phyloP scores from a whole-genome alignment of 768 basidiomycete species.

The Naematelia encephala region DNA sequence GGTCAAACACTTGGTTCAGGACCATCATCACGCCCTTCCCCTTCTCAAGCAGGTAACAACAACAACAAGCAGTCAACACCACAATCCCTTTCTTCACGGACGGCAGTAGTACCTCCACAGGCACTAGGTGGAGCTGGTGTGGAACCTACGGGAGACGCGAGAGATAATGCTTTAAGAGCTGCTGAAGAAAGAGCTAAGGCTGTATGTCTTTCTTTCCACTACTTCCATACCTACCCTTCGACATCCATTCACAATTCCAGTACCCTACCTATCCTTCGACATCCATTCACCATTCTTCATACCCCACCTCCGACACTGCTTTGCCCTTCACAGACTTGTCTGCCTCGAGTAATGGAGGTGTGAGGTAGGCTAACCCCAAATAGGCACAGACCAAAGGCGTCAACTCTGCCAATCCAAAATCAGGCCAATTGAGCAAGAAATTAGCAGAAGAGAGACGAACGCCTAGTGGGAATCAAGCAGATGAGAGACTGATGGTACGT shows the following conservation, averaged over 20 bases:
- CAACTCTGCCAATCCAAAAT: constrained; percentile 37
- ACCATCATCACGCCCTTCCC: constrained; percentile 19
- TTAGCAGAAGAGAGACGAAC: constrained; percentile 40
- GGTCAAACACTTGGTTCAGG: constrained; percentile 46
- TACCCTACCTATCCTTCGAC: no score
- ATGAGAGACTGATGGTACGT: constrained; percentile 46
- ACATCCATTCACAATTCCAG: constrained; percentile 1
- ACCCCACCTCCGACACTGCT: neutral
- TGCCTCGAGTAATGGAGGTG: no score
- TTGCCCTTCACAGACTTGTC: no score
- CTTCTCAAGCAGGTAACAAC: constrained; percentile 4
- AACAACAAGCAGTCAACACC: constrained; percentile 5
- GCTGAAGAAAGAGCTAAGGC: constrained; percentile 45
- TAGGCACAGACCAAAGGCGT: constrained; percentile 41
- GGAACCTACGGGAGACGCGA: constrained; percentile 33
- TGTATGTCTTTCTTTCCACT: constrained; percentile 29
- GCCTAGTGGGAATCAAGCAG: constrained; percentile 9
- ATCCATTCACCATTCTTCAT: neutral
- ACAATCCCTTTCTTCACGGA: constrained; percentile 1
- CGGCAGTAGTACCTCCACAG: constrained; percentile 19
- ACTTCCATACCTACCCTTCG: neutral
- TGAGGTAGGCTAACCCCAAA: neutral
- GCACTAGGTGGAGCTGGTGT: constrained; percentile 17
- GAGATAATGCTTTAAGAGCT: constrained; percentile 42
- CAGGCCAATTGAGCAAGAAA: constrained; percentile 44